These are phyloP conservation scores for Sistotremastrum niveocremeum DNA, from an alignment of 768 basidiomycete genomes.

Conservation along the genomic window DNA sequence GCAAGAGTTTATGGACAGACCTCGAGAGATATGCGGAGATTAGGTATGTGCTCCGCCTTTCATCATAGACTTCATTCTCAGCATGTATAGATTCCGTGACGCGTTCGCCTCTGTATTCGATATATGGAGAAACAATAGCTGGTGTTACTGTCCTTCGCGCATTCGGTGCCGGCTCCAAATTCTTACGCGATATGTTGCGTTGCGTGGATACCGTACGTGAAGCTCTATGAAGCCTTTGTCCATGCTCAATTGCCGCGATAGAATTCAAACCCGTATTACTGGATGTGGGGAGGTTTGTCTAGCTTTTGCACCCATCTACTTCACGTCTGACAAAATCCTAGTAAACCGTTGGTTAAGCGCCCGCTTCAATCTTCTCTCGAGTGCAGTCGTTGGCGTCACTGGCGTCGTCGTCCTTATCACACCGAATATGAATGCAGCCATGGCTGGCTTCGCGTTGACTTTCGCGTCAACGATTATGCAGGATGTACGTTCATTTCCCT, in stretches of 20 bases:
- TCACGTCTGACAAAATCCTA: conserved; percentile 21
- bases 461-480: conserved; percentile 67
- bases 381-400: conserved; percentile 58
- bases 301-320: not conserved
- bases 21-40: conserved; percentile 69
- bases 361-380: conserved; percentile 74
- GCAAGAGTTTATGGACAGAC: conserved; percentile 64
- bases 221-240: not conserved
- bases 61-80: conserved; percentile 5
- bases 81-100: conserved; percentile 24
- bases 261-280: conserved; percentile 68
- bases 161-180: conserved; percentile 81
- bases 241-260: conserved; percentile 9
- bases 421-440: conserved; percentile 61
- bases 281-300: conserved; percentile 93
- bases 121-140: conserved; percentile 39
- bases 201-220: conserved; percentile 63
- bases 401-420: conserved; percentile 53
- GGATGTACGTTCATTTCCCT: conserved; percentile 31
- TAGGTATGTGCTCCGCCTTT: conserved; percentile 16
- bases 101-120: conserved; percentile 36
- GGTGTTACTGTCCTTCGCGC: conserved; percentile 51
- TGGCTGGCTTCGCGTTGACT: conserved; percentile 77
- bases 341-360: conserved; percentile 87
- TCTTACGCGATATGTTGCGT: conserved; percentile 70